Evolutionary conservation across 2,329 filamentous ascomycete species (phyloP).

Genomic region (Herpotrichia juniperi): DNA sequence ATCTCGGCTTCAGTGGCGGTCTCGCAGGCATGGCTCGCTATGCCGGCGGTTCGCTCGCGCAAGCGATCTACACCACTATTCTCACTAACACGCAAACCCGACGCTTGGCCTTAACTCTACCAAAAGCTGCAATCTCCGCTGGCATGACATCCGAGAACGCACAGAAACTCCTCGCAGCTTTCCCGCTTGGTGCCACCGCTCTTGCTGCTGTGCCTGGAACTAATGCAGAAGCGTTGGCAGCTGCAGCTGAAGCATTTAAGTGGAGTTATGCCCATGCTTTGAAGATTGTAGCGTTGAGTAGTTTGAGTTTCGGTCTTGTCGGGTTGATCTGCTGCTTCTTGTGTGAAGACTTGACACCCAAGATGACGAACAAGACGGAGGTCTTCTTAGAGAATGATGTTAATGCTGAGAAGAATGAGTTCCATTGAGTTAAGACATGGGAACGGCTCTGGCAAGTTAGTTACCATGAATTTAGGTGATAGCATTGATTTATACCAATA

Average conservation of each 20-base stretch:
- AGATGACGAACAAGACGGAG: conserved; percentile 36
- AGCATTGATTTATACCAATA: no score
- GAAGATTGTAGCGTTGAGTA: conserved; percentile 26
- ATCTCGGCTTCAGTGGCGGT: conserved; percentile 54
- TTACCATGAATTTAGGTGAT: no score
- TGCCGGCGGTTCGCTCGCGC: conserved; percentile 30
- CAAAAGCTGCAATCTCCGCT: conserved; percentile 24
- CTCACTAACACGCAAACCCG: conserved; percentile 42
- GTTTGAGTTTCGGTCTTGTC: conserved; percentile 27
- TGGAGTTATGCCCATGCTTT: conserved; percentile 30
- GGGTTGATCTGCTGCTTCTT: conserved; percentile 25
- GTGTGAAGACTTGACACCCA: conserved; percentile 28
- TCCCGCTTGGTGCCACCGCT: conserved; percentile 27
- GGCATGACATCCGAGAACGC: conserved; percentile 28
- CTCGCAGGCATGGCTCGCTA: conserved; percentile 32
- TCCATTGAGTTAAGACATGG: no score
- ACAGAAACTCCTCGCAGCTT: conserved; percentile 24
- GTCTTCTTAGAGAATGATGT: conserved; percentile 34
- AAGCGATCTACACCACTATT: conserved; percentile 50
- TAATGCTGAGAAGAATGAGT: conserved; percentile 31
- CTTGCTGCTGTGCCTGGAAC: conserved; percentile 25
- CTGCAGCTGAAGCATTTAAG: conserved; percentile 25
- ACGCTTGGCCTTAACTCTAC: conserved; percentile 21
- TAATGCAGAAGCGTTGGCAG: conserved; percentile 19
- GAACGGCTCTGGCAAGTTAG: no score